Base-by-base conservation (phyloP, 2,329 filamentous ascomycete species). In the Penicillium nordicum region DNA sequence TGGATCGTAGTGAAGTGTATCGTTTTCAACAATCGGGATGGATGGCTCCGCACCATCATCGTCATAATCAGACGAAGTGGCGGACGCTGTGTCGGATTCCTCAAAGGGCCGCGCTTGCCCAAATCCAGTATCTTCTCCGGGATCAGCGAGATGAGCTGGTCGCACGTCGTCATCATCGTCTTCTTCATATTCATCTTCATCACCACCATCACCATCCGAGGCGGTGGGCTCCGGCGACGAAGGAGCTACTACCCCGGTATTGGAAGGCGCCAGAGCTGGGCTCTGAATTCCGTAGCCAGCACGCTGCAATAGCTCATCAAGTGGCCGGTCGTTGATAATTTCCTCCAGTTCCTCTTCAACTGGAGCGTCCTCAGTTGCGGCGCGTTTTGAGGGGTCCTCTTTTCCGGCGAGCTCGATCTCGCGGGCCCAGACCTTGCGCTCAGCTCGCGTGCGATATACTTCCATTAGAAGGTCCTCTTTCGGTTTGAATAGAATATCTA, bases 401-500 rank as follows among this genome's bases (percentile, higher is more conserved):
- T 69, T 65, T 42, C 69, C 69, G n/a, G 70, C 69, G 1, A 69
- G 63, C 52, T 76, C 73, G 32, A 78, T 77, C 65, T 76, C 74
- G 59, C 69, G 66, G 45, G 72, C 67, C 71, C 73, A 85, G 59
- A 78, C 80, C 51, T 85, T 79, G 38, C 90, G 84, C 54, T 84
- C 79, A 10, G 77, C 76, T 59, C 82, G 84, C 0, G 88, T 90
- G 47, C 82, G 79, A 9, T 84, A 82, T 11, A 86, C 87, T 53
- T 85, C 81, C 57, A 94, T 76, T 1, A 91, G 87, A 18, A 90
- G 72, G 60, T 92, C 87, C 72, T 97, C 93, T 62, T 88, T 88
- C 5, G 82, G 80, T 63, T 88, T 88, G 77, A 99, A 99, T 0
- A 99, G 80, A 1, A 86, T 82, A 68, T 97, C 90, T 0, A 99